A percentile compares a stretch with the other conserved stretches of the same genome.
phyloP scores from a whole-genome alignment of 441 rosid genomes.

The Pelargonium fulgidum region DNA sequence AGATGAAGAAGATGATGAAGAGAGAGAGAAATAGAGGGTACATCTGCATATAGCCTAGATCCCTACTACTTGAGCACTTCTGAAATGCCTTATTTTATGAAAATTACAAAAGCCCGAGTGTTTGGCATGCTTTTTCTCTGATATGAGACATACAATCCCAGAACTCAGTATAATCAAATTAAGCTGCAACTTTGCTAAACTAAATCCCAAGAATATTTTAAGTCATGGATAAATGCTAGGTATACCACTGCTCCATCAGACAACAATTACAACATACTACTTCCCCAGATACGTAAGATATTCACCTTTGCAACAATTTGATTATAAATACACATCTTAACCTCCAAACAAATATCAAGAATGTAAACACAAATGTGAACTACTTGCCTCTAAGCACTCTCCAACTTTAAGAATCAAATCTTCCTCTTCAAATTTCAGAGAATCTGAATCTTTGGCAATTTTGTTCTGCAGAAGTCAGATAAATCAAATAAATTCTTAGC shows the following conservation, averaged over 20 bases:
- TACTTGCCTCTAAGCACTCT: slow-evolving; percentile 88
- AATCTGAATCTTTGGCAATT: slow-evolving; percentile 73
- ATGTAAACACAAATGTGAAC: background rate
- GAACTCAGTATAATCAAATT: background rate
- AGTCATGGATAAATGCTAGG: background rate
- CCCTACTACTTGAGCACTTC: background rate
- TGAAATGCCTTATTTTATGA: slow-evolving; percentile 3
- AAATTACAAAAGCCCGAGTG: background rate
- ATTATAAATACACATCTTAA: no score
- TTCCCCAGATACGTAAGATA: background rate
- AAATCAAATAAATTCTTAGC: slow-evolving; percentile 19
- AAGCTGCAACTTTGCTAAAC: background rate
- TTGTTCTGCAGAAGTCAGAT: slow-evolving; percentile 47
- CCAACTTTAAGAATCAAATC: slow-evolving; percentile 86
- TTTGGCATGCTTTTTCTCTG: background rate
- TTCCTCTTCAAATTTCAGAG: slow-evolving; percentile 56
- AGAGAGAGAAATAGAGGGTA: background rate
- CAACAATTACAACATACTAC: background rate
- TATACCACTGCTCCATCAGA: background rate
- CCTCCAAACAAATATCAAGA: background rate
- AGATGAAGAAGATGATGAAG: no score
- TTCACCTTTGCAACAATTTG: background rate
- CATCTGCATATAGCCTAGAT: background rate
- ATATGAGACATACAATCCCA: background rate
- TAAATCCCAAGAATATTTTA: background rate